Percentiles rank a stretch among this genome's conserved stretches.
These are phyloP conservation scores for Acer campestre DNA, from an alignment of 345 rosid species.

Conservation along the genomic window DNA sequence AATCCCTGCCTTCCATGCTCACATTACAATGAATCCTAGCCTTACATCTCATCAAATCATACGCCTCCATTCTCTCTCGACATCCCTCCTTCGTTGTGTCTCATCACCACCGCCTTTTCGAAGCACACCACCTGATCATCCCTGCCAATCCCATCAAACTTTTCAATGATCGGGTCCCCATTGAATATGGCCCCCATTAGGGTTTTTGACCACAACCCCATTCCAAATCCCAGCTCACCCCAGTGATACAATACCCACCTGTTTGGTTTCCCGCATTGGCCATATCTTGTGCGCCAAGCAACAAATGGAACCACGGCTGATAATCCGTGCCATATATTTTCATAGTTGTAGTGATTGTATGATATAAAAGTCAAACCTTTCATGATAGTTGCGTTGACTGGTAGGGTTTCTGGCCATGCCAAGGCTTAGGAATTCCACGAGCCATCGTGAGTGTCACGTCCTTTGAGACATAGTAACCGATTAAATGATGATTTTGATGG, in stretches of 20 bases:
- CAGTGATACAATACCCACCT: conserved; percentile 73
- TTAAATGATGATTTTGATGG: conserved; percentile 58
- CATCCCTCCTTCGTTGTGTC: conserved; percentile 84
- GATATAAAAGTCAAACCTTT: conserved; percentile 68
- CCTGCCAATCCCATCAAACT: conserved; percentile 31
- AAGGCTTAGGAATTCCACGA: conserved; percentile 73
- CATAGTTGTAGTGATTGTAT: conserved; percentile 65
- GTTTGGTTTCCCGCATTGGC: conserved; percentile 40
- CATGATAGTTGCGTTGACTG: conserved; percentile 46
- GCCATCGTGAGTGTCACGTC: conserved; percentile 61
- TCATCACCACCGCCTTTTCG: conserved; percentile 74
- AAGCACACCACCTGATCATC: conserved; percentile 53
- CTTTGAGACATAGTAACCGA: conserved; percentile 68
- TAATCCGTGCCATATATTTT: conserved; percentile 75
- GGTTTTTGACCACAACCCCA: conserved; percentile 51
- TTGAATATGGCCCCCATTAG: conserved; percentile 51
- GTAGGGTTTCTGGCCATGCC: conserved; percentile 67
- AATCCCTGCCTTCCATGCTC: conserved; percentile 19
- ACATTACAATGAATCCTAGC: conserved; percentile 56
- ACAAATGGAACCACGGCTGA: conserved; percentile 57
- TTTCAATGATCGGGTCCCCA: conserved; percentile 30
- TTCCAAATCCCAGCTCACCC: conserved; percentile 66
- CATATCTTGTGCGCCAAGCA: conserved; percentile 62
- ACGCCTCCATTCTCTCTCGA: conserved; percentile 65
- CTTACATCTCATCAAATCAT: conserved; percentile 60